Percentiles rank a stretch among this genome's conserved stretches.
Evolutionary conservation across 768 basidiomycete genomes (phyloP).

Genomic region (Chiua virens): DNA sequence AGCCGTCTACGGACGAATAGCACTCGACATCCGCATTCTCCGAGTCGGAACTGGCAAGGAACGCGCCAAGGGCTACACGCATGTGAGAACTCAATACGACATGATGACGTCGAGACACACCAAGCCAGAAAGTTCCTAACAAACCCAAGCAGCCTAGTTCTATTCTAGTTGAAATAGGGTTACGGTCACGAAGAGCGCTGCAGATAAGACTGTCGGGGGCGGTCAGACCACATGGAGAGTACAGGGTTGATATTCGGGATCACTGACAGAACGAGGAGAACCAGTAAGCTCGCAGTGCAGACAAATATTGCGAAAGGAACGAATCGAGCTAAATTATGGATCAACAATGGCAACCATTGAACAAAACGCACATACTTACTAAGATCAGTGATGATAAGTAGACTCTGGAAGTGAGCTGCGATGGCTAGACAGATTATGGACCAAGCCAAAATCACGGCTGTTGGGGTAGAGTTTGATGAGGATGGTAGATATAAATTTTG

Average conservation of each 20-base stretch:
- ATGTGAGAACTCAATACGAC: conserved; percentile 10
- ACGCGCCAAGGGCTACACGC: conserved; percentile 66
- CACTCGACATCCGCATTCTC: conserved; percentile 83
- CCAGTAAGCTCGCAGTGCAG: conserved; percentile 65
- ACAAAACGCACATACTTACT: conserved; percentile 61
- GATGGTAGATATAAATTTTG: not conserved
- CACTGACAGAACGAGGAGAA: conserved; percentile 66
- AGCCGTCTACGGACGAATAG: conserved; percentile 55
- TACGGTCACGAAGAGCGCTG: conserved; percentile 62
- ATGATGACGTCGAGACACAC: conserved; percentile 40
- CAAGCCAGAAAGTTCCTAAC: conserved; percentile 76
- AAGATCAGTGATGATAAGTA: conserved; percentile 74
- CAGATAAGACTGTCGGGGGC: conserved; percentile 52
- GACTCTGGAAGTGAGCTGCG: conserved; percentile 72
- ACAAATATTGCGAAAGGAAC: conserved; percentile 86
- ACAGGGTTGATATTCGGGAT: not conserved
- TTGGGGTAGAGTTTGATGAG: not conserved
- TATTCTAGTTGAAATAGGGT: conserved; percentile 76
- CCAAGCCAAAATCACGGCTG: conserved; percentile 70
- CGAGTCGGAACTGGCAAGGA: conserved; percentile 71
- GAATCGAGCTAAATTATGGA: conserved; percentile 63
- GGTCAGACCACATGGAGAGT: not conserved
- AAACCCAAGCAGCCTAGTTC: conserved; percentile 73
- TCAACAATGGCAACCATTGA: conserved; percentile 1
- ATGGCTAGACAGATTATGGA: conserved; percentile 78